Percentiles rank a stretch among this genome's conserved stretches.
phyloP scores from a whole-genome alignment of 2,329 filamentous ascomycete species.

The Hypoxylon sp. region DNA sequence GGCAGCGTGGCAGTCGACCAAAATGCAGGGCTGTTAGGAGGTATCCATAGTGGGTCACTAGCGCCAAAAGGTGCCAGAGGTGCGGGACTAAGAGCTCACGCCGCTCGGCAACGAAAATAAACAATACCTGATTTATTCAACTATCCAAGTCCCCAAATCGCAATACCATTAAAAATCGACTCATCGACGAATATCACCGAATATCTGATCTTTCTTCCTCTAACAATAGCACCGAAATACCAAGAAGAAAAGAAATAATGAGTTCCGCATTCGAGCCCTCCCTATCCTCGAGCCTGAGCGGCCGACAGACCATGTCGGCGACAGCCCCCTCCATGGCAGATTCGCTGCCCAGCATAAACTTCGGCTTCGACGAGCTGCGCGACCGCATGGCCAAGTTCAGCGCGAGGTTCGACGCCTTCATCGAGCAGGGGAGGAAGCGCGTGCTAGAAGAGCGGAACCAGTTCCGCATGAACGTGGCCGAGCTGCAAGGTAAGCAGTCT shows the following conservation, averaged over 20 bases:
- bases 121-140: conserved; percentile 32
- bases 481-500: conserved; percentile 76
- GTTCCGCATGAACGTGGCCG: conserved; percentile 88
- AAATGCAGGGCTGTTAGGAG: no score
- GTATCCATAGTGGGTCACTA: conserved; percentile 7
- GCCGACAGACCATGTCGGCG: conserved; percentile 64
- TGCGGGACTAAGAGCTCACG: no score
- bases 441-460: conserved; percentile 94
- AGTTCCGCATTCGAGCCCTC: conserved; percentile 72
- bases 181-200: not conserved
- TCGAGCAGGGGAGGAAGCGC: conserved; percentile 87
- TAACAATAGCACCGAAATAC: not conserved
- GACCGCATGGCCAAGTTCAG: conserved; percentile 96
- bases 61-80: no score
- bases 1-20: not conserved
- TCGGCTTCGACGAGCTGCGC: conserved; percentile 94
- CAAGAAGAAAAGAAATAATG: no score
- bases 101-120: conserved; percentile 43
- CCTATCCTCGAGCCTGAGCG: conserved; percentile 67
- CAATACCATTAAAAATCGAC: conserved; percentile 10
- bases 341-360: conserved; percentile 87
- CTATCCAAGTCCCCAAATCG: conserved; percentile 9
- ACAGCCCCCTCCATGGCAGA: conserved; percentile 74
- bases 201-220: not conserved
- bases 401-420: conserved; percentile 88